Conservation (phyloP, 2,329 filamentous ascomycete species). For the Scopulariopsis brevicaulis region DNA sequence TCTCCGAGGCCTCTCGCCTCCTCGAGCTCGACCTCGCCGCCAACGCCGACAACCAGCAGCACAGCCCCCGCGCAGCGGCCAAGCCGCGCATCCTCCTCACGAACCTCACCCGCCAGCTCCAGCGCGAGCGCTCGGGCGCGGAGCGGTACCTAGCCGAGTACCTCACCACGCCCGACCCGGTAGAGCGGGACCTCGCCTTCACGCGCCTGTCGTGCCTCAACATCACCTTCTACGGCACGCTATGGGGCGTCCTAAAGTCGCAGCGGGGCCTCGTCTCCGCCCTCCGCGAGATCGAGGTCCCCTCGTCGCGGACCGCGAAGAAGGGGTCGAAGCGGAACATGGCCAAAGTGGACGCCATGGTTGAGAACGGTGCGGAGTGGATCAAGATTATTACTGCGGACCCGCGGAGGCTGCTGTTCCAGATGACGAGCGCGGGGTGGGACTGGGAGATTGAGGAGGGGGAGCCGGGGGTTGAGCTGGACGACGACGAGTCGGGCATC, state of each 20-base stretch:
- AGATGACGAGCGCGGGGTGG: constrained; percentile 29
- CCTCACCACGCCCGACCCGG: background rate
- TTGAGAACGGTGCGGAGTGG: constrained; percentile 22
- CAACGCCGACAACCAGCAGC: background rate
- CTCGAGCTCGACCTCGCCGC: constrained; percentile 2
- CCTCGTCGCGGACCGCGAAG: background rate
- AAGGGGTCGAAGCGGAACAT: background rate
- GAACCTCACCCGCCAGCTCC: constrained; percentile 4
- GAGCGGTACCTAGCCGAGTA: constrained; percentile 1
- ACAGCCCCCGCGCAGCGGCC: background rate
- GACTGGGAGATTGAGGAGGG: constrained; percentile 22
- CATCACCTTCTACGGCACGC: constrained; percentile 5
- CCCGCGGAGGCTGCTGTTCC: constrained; percentile 20
- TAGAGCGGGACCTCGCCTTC: constrained; percentile 2
- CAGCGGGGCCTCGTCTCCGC: constrained; percentile 2
- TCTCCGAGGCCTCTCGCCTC: background rate
- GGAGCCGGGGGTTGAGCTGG: constrained; percentile 15
- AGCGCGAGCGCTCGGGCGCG: constrained; percentile 1
- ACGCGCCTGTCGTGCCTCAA: constrained; percentile 4
- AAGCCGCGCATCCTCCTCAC: constrained; percentile 3
- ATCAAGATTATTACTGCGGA: constrained; percentile 18
- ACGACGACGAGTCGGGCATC: constrained; percentile 21
- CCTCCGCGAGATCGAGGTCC: constrained; percentile 3
- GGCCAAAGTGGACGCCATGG: constrained; percentile 12
- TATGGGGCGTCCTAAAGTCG: constrained; percentile 3